Evolutionary conservation across 768 basidiomycete genomes (phyloP).

Genomic region (Leccinum pellstonianum): DNA sequence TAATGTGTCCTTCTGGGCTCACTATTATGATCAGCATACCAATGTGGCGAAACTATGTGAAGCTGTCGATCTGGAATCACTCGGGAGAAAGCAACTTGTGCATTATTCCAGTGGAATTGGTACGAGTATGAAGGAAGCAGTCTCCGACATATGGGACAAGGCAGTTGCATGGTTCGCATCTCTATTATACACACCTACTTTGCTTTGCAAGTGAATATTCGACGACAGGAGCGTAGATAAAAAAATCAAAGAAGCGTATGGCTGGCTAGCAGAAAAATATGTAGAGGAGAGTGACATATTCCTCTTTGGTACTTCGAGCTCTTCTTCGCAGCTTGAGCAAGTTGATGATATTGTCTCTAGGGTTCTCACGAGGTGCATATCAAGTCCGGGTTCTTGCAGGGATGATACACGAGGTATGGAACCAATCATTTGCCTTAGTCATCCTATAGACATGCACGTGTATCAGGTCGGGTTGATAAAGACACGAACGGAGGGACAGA

Average conservation of each 20-base stretch:
- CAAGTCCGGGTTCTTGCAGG: background rate
- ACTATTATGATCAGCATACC: background rate
- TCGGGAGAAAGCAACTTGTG: conserved; percentile 20
- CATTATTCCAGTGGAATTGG: conserved; percentile 38
- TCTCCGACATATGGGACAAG: conserved; percentile 14
- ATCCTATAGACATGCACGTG: background rate
- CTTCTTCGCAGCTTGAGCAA: background rate
- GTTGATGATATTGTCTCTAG: background rate
- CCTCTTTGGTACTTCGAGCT: background rate
- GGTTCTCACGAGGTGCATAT: background rate
- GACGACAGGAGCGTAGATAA: background rate
- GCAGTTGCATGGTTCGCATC: background rate
- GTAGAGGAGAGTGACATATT: background rate
- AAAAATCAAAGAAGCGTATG: background rate
- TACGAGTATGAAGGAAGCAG: conserved; percentile 17
- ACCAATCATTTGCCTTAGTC: background rate
- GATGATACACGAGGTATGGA: background rate
- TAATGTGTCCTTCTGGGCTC: background rate
- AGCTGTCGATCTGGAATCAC: conserved; percentile 11
- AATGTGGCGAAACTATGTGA: background rate
- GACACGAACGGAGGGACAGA: background rate
- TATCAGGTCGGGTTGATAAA: background rate
- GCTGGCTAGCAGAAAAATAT: background rate
- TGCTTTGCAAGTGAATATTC: background rate
- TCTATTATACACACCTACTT: background rate